A percentile compares a stretch with the other conserved stretches of the same genome.
These are phyloP conservation scores for Spongispora temasekensis DNA, from an alignment of 1,284 basidiomycete species.

Conservation along the genomic window DNA sequence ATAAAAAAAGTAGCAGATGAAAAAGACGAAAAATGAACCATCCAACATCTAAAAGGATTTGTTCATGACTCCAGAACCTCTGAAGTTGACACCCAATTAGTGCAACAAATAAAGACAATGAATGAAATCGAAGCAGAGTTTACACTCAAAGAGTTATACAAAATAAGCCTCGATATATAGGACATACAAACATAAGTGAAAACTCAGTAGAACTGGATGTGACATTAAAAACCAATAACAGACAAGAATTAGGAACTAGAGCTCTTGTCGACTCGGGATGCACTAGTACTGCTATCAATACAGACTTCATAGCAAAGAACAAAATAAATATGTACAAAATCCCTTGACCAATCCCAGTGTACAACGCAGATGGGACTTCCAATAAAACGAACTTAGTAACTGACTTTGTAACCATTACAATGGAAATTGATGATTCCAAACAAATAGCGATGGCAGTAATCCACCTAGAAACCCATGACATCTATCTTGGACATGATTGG, in stretches of 20 bases:
- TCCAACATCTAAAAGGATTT: neutral
- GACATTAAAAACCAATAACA: neutral
- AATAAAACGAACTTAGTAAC: neutral
- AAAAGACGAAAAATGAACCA: neutral
- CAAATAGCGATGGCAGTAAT: neutral
- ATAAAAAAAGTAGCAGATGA: neutral
- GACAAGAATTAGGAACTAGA: neutral
- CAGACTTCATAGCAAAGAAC: neutral
- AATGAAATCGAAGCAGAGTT: neutral
- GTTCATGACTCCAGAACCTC: neutral
- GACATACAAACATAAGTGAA: neutral
- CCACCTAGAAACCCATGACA: neutral
- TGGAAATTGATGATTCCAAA: neutral
- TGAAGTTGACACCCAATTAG: fast-evolving
- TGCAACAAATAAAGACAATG: neutral
- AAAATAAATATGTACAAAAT: neutral
- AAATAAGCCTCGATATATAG: neutral
- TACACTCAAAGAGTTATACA: neutral
- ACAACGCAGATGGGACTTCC: neutral
- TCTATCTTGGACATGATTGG: neutral
- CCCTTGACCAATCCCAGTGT: neutral
- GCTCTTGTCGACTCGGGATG: neutral
- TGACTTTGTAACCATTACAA: neutral
- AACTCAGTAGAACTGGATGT: neutral
- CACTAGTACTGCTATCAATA: neutral